A percentile compares a stretch with the other conserved stretches of the same genome.
These are phyloP conservation scores for Miamiensis avidus DNA, from an alignment of 169 alveolate genomes.

Conservation along the genomic window DNA sequence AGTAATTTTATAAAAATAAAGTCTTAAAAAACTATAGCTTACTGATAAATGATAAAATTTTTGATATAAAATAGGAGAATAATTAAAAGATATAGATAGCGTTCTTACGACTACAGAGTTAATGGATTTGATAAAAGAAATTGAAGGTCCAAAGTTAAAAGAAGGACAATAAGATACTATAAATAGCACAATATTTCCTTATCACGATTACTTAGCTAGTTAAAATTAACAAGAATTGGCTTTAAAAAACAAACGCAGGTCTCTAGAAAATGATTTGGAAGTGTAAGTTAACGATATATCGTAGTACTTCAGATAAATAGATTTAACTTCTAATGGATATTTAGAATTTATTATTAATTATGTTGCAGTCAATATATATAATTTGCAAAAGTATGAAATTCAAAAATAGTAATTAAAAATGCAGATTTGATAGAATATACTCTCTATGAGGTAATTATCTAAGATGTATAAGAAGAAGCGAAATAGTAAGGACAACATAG, in stretches of 20 bases:
- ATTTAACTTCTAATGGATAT: slow-evolving; percentile 77
- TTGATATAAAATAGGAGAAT: slow-evolving; percentile 17
- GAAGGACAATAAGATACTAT: neutral
- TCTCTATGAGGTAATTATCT: too few species aligned
- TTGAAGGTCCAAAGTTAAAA: slow-evolving; percentile 14
- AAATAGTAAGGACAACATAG: too few species aligned
- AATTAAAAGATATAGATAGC: slow-evolving; percentile 78
- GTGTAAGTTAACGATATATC: too few species aligned
- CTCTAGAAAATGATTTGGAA: too few species aligned
- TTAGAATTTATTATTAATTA: slow-evolving; percentile 74
- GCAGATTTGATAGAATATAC: slow-evolving; percentile 68
- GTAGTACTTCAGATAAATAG: slow-evolving; percentile 7
- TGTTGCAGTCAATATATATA: slow-evolving; percentile 46
- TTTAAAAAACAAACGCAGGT: too few species aligned
- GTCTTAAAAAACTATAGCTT: neutral
- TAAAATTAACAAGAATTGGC: neutral
- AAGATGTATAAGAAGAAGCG: too few species aligned
- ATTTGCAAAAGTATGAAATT: slow-evolving; percentile 44
- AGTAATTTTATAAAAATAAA: neutral
- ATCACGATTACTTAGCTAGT: neutral
- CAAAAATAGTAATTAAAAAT: slow-evolving; percentile 58
- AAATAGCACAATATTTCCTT: slow-evolving; percentile 1
- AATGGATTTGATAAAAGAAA: slow-evolving; percentile 64
- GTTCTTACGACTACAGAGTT: slow-evolving; percentile 87
- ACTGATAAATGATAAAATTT: slow-evolving; percentile 7